Percentiles rank a stretch among this genome's conserved stretches.
Evolutionary conservation across 371 early-diverging fungal species (phyloP).

Genomic region (Homolaphlyctis polyrhiza): DNA sequence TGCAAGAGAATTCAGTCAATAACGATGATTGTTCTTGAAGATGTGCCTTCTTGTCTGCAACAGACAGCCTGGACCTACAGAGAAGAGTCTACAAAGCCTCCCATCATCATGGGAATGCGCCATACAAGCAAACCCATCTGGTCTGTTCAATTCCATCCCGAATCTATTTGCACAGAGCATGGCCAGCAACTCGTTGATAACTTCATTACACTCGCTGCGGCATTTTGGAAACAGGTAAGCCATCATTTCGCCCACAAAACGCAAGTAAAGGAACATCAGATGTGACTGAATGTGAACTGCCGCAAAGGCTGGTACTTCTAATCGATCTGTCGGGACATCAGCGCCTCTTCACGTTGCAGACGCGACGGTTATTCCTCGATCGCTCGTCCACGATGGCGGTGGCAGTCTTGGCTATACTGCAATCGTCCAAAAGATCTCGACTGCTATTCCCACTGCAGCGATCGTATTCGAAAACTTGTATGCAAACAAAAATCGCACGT

Average conservation of each 20-base stretch:
- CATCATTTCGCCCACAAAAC: slow-evolving; percentile 26
- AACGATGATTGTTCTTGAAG: slow-evolving; percentile 26
- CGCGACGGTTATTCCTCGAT: background rate
- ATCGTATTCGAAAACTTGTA: slow-evolving; percentile 30
- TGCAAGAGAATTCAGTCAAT: background rate
- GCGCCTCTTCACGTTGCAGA: background rate
- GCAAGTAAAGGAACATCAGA: too few species aligned
- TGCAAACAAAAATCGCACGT: slow-evolving; percentile 16
- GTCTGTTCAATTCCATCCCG: slow-evolving; percentile 97
- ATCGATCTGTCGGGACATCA: too few species aligned
- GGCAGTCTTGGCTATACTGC: background rate
- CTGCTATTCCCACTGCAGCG: slow-evolving; percentile 6
- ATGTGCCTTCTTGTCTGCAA: slow-evolving; percentile 47
- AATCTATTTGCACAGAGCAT: slow-evolving; percentile 82
- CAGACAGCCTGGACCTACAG: slow-evolving; percentile 54
- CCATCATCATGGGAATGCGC: slow-evolving; percentile 74
- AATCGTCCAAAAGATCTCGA: background rate
- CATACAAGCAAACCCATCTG: slow-evolving; percentile 69
- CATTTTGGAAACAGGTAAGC: slow-evolving; percentile 6
- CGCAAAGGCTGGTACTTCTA: too few species aligned
- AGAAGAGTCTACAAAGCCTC: slow-evolving; percentile 15
- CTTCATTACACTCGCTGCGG: slow-evolving; percentile 38
- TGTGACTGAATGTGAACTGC: too few species aligned
- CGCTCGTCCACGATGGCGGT: background rate
- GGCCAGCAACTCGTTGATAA: slow-evolving; percentile 68